Evolutionary conservation across 164 flowering plant genomes (phyloP).

Genomic region (Buxus sempervirens): DNA sequence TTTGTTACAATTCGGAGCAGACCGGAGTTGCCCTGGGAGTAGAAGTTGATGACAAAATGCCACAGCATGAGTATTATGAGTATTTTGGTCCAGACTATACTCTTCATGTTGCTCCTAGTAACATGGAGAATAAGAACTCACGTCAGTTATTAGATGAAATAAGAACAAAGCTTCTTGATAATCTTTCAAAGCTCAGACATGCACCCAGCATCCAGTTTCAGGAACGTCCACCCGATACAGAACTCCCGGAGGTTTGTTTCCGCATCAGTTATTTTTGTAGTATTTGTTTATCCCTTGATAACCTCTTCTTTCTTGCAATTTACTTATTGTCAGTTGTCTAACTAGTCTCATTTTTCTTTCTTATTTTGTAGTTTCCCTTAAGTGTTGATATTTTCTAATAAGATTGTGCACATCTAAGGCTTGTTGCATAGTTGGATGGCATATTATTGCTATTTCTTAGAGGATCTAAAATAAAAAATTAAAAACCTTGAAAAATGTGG

Average conservation of each 20-base stretch:
- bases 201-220: slow-evolving; percentile 85
- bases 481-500: no score
- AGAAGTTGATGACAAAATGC: slow-evolving; percentile 83
- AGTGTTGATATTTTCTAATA: no score
- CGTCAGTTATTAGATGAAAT: slow-evolving; percentile 59
- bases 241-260: slow-evolving; percentile 62
- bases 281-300: background rate
- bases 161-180: slow-evolving; percentile 57
- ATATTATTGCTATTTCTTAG: no score
- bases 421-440: no score
- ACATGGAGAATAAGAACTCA: slow-evolving; percentile 86
- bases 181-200: slow-evolving; percentile 71
- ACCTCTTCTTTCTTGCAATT: background rate
- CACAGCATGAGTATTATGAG: slow-evolving; percentile 77
- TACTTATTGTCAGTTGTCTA: background rate
- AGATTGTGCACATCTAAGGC: no score
- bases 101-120: slow-evolving; percentile 87
- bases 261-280: background rate
- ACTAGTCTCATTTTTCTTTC: no score
- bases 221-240: slow-evolving; percentile 75
- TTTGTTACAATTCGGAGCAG: slow-evolving; percentile 29
- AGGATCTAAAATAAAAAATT: no score
- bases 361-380: no score
- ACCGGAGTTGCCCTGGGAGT: slow-evolving; percentile 82
- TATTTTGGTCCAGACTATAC: slow-evolving; percentile 87